phyloP scores from a whole-genome alignment of 257 asterid species.

The Fraxinus quadrangulata region DNA sequence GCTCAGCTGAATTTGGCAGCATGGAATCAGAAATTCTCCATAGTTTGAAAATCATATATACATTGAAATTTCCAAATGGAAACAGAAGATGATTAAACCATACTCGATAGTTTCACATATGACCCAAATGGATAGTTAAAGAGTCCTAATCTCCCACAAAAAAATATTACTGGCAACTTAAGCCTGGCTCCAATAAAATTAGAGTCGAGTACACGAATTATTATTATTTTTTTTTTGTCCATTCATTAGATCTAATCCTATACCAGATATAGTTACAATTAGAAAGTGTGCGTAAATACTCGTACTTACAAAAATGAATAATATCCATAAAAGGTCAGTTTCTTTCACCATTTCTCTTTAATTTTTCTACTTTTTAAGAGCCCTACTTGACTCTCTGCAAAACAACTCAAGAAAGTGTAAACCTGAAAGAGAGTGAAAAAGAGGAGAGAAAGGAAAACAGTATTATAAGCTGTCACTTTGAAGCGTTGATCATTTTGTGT shows the following conservation, averaged over 20 bases:
- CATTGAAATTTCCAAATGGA: neutral
- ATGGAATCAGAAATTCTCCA: neutral
- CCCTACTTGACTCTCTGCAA: neutral
- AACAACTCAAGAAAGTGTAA: constrained; percentile 26
- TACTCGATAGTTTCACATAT: neutral
- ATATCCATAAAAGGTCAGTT: constrained; percentile 38
- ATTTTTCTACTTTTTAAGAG: neutral
- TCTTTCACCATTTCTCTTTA: constrained; percentile 70
- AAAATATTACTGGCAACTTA: too few species aligned
- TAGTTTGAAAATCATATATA: neutral
- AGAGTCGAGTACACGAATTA: neutral
- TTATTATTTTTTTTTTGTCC: too few species aligned
- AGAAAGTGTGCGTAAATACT: too few species aligned
- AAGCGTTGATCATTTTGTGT: constrained; percentile 61
- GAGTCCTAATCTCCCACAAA: neutral
- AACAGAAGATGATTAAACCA: neutral
- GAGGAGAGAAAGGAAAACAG: constrained; percentile 38
- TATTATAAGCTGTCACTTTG: constrained; percentile 65
- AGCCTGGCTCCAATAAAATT: neutral
- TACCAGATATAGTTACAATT: too few species aligned
- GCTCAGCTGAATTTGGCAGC: neutral
- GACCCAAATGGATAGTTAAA: neutral
- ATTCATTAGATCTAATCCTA: neutral
- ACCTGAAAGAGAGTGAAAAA: constrained; percentile 18
- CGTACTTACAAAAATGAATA: neutral